Evolutionary conservation across 1,139 yeast genomes (phyloP).

Genomic region (Pichia sp.): DNA sequence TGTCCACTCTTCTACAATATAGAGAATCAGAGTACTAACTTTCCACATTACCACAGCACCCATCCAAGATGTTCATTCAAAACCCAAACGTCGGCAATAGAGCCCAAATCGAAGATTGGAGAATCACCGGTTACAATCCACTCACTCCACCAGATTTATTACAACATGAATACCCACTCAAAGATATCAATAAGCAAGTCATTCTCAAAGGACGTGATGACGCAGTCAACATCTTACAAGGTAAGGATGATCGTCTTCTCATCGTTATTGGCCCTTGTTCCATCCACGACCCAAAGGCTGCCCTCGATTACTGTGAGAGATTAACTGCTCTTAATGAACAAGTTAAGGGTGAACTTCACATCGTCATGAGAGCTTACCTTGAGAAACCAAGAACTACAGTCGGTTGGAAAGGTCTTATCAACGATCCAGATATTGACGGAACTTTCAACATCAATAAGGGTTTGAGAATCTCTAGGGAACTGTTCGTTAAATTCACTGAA

Average conservation of each 20-base stretch:
- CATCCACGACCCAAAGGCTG: slow-evolving; percentile 89
- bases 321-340: slow-evolving; percentile 54
- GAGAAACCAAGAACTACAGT: slow-evolving; percentile 99
- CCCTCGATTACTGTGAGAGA: slow-evolving; percentile 75
- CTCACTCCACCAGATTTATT: slow-evolving; percentile 89
- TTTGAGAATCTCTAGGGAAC: slow-evolving; percentile 75
- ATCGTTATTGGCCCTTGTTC: slow-evolving; percentile 96
- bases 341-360: slow-evolving; percentile 66
- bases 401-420: slow-evolving; percentile 97
- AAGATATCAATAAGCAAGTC: slow-evolving; percentile 49
- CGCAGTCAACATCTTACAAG: slow-evolving; percentile 62
- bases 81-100: slow-evolving; percentile 82
- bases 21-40: too few relatives aligned
- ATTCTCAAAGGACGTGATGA: slow-evolving; percentile 73
- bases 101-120: slow-evolving; percentile 81
- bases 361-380: slow-evolving; percentile 95
- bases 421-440: slow-evolving; percentile 94
- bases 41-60: slow-evolving; percentile 6
- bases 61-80: slow-evolving; percentile 62
- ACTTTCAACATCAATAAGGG: slow-evolving; percentile 95
- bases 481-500: slow-evolving; percentile 78
- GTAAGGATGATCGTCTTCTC: slow-evolving; percentile 72
- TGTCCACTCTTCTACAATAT: too few relatives aligned
- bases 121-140: slow-evolving; percentile 86
- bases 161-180: slow-evolving; percentile 80